Base-by-base conservation (phyloP, 2,329 filamentous ascomycete species). In the Paraconiothyrium sp. region DNA sequence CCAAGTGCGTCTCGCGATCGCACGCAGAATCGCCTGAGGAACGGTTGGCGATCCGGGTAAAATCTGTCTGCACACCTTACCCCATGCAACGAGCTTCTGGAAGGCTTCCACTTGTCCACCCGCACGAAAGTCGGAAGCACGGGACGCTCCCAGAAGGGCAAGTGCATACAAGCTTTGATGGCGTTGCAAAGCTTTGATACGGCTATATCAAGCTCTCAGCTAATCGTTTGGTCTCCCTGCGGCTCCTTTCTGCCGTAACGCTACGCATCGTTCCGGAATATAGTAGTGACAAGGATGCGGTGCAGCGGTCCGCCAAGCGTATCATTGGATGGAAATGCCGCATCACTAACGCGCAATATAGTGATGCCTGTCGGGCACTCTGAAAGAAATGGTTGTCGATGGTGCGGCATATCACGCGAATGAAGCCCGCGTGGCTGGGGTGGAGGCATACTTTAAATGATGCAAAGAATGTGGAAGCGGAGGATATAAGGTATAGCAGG, bases 151-250 rank as follows among this genome's bases (percentile, higher is more conserved):
- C 58, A 57, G 54, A 56, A 50, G 43, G 54, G 24, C 30, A 58
- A 60, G 61, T 27, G 57, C 48, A 32, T 5, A 57, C 46, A 61
- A 61, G 59, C 59, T 61, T 61, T 52, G 52, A 60, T 60, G 58
- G 58, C 51, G 56, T 54, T 44, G 55, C 48, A 52, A 60, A 60
- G 58, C 58, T 54, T 60, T 60, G 52, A 57, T 57, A 54, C 39
- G 46, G 41, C 57, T 59, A 48, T 44, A 63, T 60, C 60, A 63
- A 63, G 58, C 61, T 60, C 32, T 46, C 37, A 24, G 54, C 54
- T 58, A 55, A 51, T 63, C n/a, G 27, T 47, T 30, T 30, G 6
- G 27, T 30, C 2, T 6, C 27, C 27, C 27, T 60, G 54, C 54
- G 58, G 54, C 61, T 60, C 61, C 58, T 50, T 44, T 44, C 20